These are phyloP conservation scores for Pezicula neosporulosa DNA, from an alignment of 2,329 filamentous ascomycete genomes.

Conservation along the genomic window DNA sequence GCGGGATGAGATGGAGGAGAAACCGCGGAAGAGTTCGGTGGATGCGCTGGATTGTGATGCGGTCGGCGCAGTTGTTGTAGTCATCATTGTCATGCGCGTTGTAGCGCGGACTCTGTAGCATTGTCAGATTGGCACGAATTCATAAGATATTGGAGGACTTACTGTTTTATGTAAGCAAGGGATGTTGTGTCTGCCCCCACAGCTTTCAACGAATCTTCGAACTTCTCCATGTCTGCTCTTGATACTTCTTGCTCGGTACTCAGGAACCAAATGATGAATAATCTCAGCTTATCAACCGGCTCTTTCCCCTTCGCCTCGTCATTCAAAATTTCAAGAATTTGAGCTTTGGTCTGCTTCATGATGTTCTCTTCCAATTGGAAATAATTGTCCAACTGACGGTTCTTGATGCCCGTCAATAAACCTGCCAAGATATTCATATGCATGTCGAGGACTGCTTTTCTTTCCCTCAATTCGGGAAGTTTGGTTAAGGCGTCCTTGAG, in stretches of 20 bases:
- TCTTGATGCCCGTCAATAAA: slow-evolving; percentile 75
- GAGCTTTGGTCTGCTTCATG: slow-evolving; percentile 83
- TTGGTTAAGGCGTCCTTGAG: slow-evolving; percentile 94
- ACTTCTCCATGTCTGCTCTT: slow-evolving; percentile 77
- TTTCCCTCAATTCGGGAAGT: slow-evolving; percentile 85
- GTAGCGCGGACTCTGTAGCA: slow-evolving; percentile 74
- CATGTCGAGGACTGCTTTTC: slow-evolving; percentile 93
- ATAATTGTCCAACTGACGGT: slow-evolving; percentile 91
- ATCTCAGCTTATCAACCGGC: slow-evolving; percentile 80
- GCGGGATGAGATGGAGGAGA: slow-evolving; percentile 86
- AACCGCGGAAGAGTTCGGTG: slow-evolving; percentile 85
- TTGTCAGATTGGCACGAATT: slow-evolving; percentile 7
- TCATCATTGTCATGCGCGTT: slow-evolving; percentile 97
- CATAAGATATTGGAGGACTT: slow-evolving; percentile 32
- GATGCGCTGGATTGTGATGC: slow-evolving; percentile 56
- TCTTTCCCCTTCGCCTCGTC: slow-evolving; percentile 79
- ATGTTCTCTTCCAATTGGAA: slow-evolving; percentile 94
- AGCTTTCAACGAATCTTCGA: slow-evolving; percentile 76
- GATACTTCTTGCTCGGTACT: slow-evolving; percentile 88
- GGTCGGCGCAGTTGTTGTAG: slow-evolving; percentile 66
- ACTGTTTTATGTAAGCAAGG: slow-evolving; percentile 84
- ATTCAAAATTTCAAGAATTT: slow-evolving; percentile 83
- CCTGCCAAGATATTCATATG: slow-evolving; percentile 98
- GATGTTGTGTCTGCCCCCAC: slow-evolving; percentile 74
- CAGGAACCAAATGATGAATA: slow-evolving; percentile 97